Base-by-base conservation (phyloP, 768 basidiomycete species). In the Auricularia heimuer region DNA sequence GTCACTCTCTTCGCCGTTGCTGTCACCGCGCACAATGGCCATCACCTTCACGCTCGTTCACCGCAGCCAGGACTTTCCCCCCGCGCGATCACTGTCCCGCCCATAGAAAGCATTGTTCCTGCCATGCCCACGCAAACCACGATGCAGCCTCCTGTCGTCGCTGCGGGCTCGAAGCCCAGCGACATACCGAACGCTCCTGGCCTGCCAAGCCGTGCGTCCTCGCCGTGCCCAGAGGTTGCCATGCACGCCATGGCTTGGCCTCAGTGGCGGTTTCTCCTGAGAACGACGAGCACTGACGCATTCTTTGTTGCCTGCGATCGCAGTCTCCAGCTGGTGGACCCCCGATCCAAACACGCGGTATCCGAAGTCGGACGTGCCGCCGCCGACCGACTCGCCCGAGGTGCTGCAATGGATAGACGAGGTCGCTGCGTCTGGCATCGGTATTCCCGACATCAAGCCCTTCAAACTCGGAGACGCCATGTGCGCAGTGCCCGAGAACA, bases 361-460 rank as follows among this genome's bases (percentile, higher is more conserved):
- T 39, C 64, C 66, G 2, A 7, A 4, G 4, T 33, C 35, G 47
- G 66, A 67, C 21, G 3, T 44, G 3, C 64, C 66, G 4, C 72
- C 73, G 16, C 36, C 71, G 66, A 37, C 65, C 56, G 67, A 71
- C 64, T 70, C 69, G 18, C 67, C 69, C 37, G 69, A 72, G 45
- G 69, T 74, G 14, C 18, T 68, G 56, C 58, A 66, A 21, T 74
- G 73, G 73, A 64, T 71, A 47, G 35, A 39, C 18, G 65, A 71
- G 63, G 70, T 75, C 54, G 79, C 89, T 33, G 70, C 72, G 68
- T 33, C 29, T 29, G 87, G 89, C 1, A 79, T 79, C 64, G 63
- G 85, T 67, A 89, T 94, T 65, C 93, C 93, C 1, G 69, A 85
- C 65, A 69, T 89, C 29, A 21, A 72, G 8, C 83, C 84, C 3